Conservation (phyloP, 2,329 filamentous ascomycete species). For the Saccharata proteae region DNA sequence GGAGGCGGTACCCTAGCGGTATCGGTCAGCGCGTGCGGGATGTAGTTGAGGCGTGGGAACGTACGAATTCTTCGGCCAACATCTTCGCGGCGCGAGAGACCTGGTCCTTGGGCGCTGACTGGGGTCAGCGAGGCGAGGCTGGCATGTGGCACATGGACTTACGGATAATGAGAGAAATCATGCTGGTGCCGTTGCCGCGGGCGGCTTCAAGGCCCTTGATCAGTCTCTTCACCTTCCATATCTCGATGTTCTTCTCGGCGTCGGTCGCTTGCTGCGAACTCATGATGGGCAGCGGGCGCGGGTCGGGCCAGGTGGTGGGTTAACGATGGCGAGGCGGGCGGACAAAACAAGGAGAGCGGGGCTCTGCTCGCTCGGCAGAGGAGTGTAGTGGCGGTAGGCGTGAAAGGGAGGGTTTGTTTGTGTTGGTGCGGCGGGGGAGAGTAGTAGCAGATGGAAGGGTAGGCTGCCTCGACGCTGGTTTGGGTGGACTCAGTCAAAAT, state of each 20-base stretch:
- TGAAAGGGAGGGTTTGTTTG: too few relatives aligned
- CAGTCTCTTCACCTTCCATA: slow-evolving; percentile 99
- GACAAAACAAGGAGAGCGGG: too few relatives aligned
- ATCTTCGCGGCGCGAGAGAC: slow-evolving; percentile 94
- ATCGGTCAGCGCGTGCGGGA: slow-evolving; percentile 13
- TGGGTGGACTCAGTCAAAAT: too few relatives aligned
- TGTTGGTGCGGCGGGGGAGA: too few relatives aligned
- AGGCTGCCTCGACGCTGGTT: too few relatives aligned
- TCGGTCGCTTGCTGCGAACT: slow-evolving; percentile 57
- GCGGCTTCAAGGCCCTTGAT: slow-evolving; percentile 97
- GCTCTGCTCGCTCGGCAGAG: too few relatives aligned
- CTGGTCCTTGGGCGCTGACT: slow-evolving; percentile 86
- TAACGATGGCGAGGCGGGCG: not conserved
- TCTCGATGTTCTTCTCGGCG: slow-evolving; percentile 92
- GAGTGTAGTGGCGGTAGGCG: too few relatives aligned
- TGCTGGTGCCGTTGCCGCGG: slow-evolving; percentile 95
- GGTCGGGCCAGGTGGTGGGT: slow-evolving; percentile 6
- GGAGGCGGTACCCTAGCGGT: slow-evolving; percentile 76
- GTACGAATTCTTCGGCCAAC: slow-evolving; percentile 99
- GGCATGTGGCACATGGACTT: slow-evolving; percentile 28
- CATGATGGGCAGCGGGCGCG: slow-evolving; percentile 17
- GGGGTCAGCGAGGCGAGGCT: slow-evolving; percentile 3
- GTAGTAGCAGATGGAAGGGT: too few relatives aligned
- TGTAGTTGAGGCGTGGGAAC: slow-evolving; percentile 23
- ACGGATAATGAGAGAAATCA: slow-evolving; percentile 99